Conservation (phyloP, 2,329 filamentous ascomycete genomes). For the Epichloe elymi region DNA sequence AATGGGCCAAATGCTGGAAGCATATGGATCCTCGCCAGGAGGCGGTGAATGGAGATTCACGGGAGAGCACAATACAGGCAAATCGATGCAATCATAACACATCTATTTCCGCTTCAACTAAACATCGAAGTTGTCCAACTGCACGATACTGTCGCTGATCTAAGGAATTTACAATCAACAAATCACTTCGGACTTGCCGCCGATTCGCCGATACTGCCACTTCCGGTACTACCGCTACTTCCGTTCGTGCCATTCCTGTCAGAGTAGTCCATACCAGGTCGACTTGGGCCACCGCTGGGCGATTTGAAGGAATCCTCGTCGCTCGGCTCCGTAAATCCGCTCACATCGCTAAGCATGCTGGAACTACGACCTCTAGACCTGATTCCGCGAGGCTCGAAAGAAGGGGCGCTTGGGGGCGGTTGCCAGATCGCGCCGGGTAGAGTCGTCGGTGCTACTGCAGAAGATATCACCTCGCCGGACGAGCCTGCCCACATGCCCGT, state of each 20-base stretch:
- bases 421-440: slow-evolving; percentile 21
- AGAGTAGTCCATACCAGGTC: slow-evolving; percentile 3
- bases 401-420: slow-evolving; percentile 24
- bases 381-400: slow-evolving; percentile 21
- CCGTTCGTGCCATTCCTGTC: slow-evolving; percentile 16
- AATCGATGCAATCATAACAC: neutral
- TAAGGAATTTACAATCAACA: neutral
- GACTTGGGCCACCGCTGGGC: slow-evolving; percentile 6
- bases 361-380: slow-evolving; percentile 46
- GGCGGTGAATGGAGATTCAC: too few species aligned
- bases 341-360: slow-evolving; percentile 54
- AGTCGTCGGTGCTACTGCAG: slow-evolving; percentile 17
- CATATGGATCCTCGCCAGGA: too few species aligned
- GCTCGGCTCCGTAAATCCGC: slow-evolving; percentile 52
- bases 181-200: slow-evolving; percentile 32
- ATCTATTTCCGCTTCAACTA: slow-evolving; percentile 3
- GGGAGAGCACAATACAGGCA: too few species aligned
- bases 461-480: slow-evolving; percentile 19
- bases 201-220: slow-evolving; percentile 37
- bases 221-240: slow-evolving; percentile 33
- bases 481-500: slow-evolving; percentile 24
- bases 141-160: neutral
- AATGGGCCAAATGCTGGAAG: too few species aligned
- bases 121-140: slow-evolving; percentile 1
- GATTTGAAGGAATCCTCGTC: slow-evolving; percentile 29